These are phyloP conservation scores for Hypoxylon sp. DNA, from an alignment of 2,329 filamentous ascomycete genomes.

Conservation along the genomic window DNA sequence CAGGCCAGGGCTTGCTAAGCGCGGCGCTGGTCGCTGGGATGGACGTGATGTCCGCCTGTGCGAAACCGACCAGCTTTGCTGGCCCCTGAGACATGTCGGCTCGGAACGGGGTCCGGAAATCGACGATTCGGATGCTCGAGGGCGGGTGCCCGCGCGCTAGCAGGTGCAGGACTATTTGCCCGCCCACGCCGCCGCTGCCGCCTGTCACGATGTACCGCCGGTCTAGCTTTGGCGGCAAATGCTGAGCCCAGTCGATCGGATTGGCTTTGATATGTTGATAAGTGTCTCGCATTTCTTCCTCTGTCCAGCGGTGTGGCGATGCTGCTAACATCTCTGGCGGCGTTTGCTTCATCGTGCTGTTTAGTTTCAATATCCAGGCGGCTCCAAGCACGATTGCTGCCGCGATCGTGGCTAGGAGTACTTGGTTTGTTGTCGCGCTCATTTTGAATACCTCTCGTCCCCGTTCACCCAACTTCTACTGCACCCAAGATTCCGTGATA, in stretches of 20 bases:
- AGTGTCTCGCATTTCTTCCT: slow-evolving; percentile 42
- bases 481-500: too few species aligned
- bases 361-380: slow-evolving; percentile 46
- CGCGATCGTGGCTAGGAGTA: slow-evolving; percentile 25
- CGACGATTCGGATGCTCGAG: slow-evolving; percentile 57
- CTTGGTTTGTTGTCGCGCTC: slow-evolving; percentile 15
- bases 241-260: slow-evolving; percentile 43
- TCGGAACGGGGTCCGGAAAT: slow-evolving; percentile 53
- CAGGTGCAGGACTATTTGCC: slow-evolving; percentile 58
- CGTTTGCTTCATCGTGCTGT: slow-evolving; percentile 44
- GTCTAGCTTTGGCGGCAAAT: slow-evolving; percentile 47
- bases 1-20: slow-evolving; percentile 55
- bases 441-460: slow-evolving; percentile 4
- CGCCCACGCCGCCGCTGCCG: slow-evolving; percentile 56
- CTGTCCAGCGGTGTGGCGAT: slow-evolving; percentile 47
- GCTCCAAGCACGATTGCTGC: slow-evolving; percentile 32
- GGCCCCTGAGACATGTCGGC: slow-evolving; percentile 50
- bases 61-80: slow-evolving; percentile 49
- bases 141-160: slow-evolving; percentile 56
- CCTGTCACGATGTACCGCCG: slow-evolving; percentile 51
- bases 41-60: slow-evolving; percentile 56
- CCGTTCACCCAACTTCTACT: neutral
- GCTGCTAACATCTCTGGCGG: slow-evolving; percentile 43
- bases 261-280: slow-evolving; percentile 45
- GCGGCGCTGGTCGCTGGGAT: slow-evolving; percentile 49